Evolutionary conservation across 306 rosid species (phyloP), one percentile per base, ranked within the genome.

Genomic region (Cotoneaster glaucophyllus): DNA sequence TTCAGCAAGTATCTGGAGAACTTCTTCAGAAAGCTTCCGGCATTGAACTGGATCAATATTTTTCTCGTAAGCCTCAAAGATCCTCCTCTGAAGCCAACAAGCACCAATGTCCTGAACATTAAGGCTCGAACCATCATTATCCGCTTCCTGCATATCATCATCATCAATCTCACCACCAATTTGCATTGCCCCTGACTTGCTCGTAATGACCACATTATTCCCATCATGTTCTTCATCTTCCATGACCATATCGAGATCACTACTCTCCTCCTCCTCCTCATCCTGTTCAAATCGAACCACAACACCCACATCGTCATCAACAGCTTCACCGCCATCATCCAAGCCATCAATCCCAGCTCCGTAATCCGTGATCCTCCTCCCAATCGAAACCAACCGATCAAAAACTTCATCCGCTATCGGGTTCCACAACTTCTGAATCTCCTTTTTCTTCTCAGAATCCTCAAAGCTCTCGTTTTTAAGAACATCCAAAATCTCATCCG

Each of bases 91-190:
- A 70, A 95, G 90, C 98, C 98, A 95, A 79, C 90, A 95, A 6
- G 98, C 98, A 85, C 86, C 97, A 66, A 95, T 92, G 82, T 89
- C 97, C 86, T 92, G 96, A 74, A 90, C 98, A 84, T 95, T 92
- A 8, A 95, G 90, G 74, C 80, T 82, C 96, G 87, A 86, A 19
- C 96, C 95, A 66, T 89, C 98, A 29, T 88, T 89, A 7, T 34
- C 39, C 11, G 86, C 94, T 28, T 95, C 98, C 59, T 76, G 86
- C 95, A 85, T 84, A 56, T 95, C 95, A 57, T 89, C 96, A 13
- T 95, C 96, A 76, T 95, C 98, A 70, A 91, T 89, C 43, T 95
- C 95, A 69, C 89, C 92, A n/a, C 93, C 98, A 95, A 90, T 92
- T 75, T 90, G 97, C 98, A 95, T 92, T 85, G 79, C 97, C 13